Conservation (phyloP, 176 grass and related monocot genomes). For the Carex cristatella region DNA sequence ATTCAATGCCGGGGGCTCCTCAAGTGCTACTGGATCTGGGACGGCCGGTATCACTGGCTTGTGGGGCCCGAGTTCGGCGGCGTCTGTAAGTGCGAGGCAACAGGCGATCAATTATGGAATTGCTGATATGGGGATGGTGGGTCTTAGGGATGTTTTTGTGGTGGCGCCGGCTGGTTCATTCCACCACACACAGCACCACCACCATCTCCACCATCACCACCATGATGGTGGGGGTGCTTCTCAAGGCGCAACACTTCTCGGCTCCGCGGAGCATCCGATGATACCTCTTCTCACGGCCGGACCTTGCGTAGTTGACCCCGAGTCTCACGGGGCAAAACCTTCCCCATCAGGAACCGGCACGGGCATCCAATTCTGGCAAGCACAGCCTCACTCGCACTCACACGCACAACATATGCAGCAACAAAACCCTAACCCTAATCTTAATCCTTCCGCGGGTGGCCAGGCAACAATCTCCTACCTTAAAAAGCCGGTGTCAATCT, state of each 20-base stretch:
- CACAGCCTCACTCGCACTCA: constrained; percentile 21
- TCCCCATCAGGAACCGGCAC: constrained; percentile 23
- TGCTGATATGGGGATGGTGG: constrained; percentile 51
- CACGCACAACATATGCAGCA: background rate
- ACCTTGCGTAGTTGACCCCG: constrained; percentile 39
- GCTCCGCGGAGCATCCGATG: constrained; percentile 29
- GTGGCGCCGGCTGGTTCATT: constrained; percentile 48
- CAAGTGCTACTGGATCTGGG: constrained; percentile 34
- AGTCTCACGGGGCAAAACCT: constrained; percentile 7
- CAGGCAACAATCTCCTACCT: constrained; percentile 40
- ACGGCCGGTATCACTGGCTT: constrained; percentile 21
- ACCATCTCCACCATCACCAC: constrained; percentile 56
- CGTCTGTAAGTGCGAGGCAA: constrained; percentile 24
- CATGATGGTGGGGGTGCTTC: constrained; percentile 6
- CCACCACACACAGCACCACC: constrained; percentile 41
- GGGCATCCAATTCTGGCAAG: constrained; percentile 70
- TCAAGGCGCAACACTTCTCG: background rate
- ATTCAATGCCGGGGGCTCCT: constrained; percentile 61
- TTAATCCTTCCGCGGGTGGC: background rate
- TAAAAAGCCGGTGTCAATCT: constrained; percentile 42
- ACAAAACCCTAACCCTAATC: constrained; percentile 36
- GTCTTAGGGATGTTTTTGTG: constrained; percentile 43
- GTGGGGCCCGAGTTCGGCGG: constrained; percentile 27
- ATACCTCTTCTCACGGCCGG: constrained; percentile 67
- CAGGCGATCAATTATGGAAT: constrained; percentile 56